Conservation (phyloP, 2,329 filamentous ascomycete species). For the Aspergillus hortae region DNA sequence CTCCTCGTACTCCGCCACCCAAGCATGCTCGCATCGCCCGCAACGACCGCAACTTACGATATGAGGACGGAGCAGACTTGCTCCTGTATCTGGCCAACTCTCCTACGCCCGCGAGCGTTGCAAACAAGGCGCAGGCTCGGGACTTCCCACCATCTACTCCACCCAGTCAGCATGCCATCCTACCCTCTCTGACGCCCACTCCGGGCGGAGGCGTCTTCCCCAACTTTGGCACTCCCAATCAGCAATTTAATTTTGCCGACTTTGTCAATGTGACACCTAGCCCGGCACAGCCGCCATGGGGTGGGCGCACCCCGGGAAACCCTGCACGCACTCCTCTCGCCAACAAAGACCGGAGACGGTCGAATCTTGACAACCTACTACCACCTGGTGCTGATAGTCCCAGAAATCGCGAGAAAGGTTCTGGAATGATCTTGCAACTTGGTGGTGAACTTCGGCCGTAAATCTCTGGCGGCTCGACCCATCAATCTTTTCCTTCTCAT, state of each 20-base stretch:
- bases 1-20: slow-evolving; percentile 75
- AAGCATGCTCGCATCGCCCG: slow-evolving; percentile 51
- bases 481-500: slow-evolving; percentile 13
- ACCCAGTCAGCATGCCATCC: slow-evolving; percentile 58
- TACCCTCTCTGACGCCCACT: slow-evolving; percentile 52
- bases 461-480: slow-evolving; percentile 1
- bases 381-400: slow-evolving; percentile 51
- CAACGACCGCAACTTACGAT: slow-evolving; percentile 52
- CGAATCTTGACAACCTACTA: slow-evolving; percentile 78
- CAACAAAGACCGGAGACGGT: slow-evolving; percentile 64
- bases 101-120: slow-evolving; percentile 72
- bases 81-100: slow-evolving; percentile 85
- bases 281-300: slow-evolving; percentile 83
- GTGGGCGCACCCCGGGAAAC: slow-evolving; percentile 53
- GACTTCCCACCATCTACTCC: slow-evolving; percentile 69
- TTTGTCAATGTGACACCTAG: slow-evolving; percentile 97
- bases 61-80: slow-evolving; percentile 77
- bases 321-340: slow-evolving; percentile 65
- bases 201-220: slow-evolving; percentile 71
- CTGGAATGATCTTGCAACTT: slow-evolving; percentile 61
- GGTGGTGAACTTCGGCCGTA: slow-evolving; percentile 60
- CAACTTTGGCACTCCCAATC: slow-evolving; percentile 71
- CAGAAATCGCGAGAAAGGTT: slow-evolving; percentile 40
- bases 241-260: slow-evolving; percentile 89
- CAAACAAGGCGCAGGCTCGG: slow-evolving; percentile 43